These are phyloP conservation scores for Oryza brachyantha DNA, from an alignment of 176 grass and related monocot genomes.

Conservation along the genomic window DNA sequence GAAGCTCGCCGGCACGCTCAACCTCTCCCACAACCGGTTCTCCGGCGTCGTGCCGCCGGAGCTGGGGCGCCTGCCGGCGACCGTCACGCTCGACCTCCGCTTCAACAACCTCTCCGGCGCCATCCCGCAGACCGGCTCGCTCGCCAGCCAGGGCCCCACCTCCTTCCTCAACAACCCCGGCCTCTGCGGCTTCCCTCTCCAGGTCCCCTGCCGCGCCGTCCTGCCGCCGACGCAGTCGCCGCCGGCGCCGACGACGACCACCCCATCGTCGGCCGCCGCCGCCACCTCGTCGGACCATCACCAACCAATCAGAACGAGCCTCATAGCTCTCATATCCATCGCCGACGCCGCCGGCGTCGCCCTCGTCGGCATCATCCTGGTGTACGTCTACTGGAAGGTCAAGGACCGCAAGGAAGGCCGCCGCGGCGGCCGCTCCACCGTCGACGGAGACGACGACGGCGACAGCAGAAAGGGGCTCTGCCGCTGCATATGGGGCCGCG, in stretches of 20 bases:
- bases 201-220: constrained; percentile 71
- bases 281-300: background rate
- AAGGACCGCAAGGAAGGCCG: constrained; percentile 50
- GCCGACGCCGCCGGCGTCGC: constrained; percentile 87
- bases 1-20: constrained; percentile 55
- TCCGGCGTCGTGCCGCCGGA: constrained; percentile 57
- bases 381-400: constrained; percentile 87
- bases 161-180: constrained; percentile 80
- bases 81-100: constrained; percentile 80
- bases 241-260: constrained; percentile 7
- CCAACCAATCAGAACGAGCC: constrained; percentile 28
- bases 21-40: constrained; percentile 81
- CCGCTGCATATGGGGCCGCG: constrained; percentile 35
- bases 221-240: constrained; percentile 36
- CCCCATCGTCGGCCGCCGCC: background rate
- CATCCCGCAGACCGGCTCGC: constrained; percentile 71
- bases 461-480: constrained; percentile 5
- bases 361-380: constrained; percentile 66
- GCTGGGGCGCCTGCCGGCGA: constrained; percentile 66
- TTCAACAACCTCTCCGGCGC: constrained; percentile 96
- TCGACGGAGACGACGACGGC: background rate
- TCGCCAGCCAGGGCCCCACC: constrained; percentile 82
- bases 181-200: constrained; percentile 90
- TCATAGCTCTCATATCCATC: constrained; percentile 79
- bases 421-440: background rate